These are phyloP conservation scores for Trichosporon faecale DNA, from an alignment of 1,284 basidiomycete species.

Conservation along the genomic window DNA sequence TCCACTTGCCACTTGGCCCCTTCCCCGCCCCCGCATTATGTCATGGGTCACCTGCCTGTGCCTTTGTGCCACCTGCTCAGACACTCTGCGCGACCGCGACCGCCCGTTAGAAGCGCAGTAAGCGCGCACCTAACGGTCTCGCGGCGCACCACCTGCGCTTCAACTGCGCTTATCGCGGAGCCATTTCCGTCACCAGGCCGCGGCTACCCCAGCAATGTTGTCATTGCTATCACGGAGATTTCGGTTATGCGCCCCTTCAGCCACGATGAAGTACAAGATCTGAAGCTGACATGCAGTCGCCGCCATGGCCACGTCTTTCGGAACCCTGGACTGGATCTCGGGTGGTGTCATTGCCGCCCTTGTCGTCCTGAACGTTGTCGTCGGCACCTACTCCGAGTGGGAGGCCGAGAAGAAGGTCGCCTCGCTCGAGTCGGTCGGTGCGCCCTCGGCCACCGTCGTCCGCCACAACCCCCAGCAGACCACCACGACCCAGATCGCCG, in stretches of 20 bases:
- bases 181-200: background rate
- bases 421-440: slow-evolving; percentile 52
- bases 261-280: background rate
- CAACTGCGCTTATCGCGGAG: background rate
- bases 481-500: slow-evolving; percentile 56
- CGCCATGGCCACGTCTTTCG: slow-evolving; percentile 64
- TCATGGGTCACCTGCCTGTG: background rate
- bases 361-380: slow-evolving; percentile 58
- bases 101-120: background rate
- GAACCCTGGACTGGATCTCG: slow-evolving; percentile 63
- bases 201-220: no score
- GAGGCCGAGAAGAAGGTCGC: slow-evolving; percentile 55
- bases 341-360: slow-evolving; percentile 65
- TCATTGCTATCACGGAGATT: background rate
- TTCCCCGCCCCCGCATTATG: background rate
- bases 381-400: slow-evolving; percentile 52
- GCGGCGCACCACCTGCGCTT: background rate
- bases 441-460: slow-evolving; percentile 63
- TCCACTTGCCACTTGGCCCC: background rate
- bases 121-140: background rate
- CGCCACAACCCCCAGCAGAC: slow-evolving; percentile 42
- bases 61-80: no score
- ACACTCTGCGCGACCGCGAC: no score
- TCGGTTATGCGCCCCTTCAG: background rate
- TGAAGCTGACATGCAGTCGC: slow-evolving; percentile 50